Evolutionary conservation across 208 protist genomes (phyloP).

Genomic region (Acanthamoeba lenticulata): DNA sequence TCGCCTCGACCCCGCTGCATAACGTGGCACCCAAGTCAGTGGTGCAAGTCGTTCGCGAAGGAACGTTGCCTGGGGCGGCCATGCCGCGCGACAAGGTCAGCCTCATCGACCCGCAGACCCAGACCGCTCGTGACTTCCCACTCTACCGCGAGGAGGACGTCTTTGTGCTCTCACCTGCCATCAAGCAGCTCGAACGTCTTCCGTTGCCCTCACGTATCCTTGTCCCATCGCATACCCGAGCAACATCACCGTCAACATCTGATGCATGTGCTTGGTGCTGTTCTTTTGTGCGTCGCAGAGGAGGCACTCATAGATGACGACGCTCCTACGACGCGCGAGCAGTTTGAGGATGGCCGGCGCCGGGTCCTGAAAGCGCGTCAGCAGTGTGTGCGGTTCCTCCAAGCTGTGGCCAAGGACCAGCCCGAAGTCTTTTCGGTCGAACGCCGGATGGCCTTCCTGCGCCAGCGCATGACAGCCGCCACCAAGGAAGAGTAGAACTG

Average conservation of each 20-base stretch:
- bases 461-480: neutral
- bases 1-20: neutral
- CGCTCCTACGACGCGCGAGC: neutral
- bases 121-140: neutral
- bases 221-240: too few species aligned
- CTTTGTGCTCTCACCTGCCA: neutral
- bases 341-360: neutral
- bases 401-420: neutral
- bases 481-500: neutral
- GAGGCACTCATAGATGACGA: neutral
- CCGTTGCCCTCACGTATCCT: neutral
- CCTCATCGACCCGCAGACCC: neutral
- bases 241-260: too few species aligned
- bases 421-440: neutral
- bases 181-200: neutral
- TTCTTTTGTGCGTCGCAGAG: neutral
- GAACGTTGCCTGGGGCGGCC: neutral
- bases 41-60: neutral
- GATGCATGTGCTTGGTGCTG: neutral
- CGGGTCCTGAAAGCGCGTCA: neutral
- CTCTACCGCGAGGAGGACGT: neutral
- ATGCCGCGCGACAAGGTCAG: neutral
- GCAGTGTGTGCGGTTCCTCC: neutral
- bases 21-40: neutral
- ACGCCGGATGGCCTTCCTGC: neutral